These are phyloP conservation scores for Solanum pinnatisectum DNA, from an alignment of 257 asterid species.

Conservation along the genomic window DNA sequence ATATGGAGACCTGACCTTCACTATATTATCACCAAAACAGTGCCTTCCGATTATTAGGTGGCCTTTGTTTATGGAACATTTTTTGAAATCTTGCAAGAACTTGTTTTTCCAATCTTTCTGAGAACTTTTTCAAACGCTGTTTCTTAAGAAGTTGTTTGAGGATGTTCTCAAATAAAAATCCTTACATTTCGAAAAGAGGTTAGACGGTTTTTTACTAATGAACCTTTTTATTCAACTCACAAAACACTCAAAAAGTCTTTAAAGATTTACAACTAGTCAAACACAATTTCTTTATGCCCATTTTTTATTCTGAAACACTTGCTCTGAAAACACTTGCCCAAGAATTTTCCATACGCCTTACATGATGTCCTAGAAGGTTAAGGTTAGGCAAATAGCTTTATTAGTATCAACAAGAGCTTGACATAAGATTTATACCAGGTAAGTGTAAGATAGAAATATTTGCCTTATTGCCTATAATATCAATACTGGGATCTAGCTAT, in stretches of 20 bases:
- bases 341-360: neutral
- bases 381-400: neutral
- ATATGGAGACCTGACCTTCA: neutral
- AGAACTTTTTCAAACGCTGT: neutral
- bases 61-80: neutral
- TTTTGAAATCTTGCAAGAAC: neutral
- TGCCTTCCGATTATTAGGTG: neutral
- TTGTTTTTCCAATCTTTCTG: neutral
- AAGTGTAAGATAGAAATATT: neutral
- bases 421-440: neutral
- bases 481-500: neutral
- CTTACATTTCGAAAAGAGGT: neutral
- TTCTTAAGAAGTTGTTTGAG: neutral
- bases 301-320: neutral
- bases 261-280: neutral
- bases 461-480: neutral
- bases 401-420: neutral
- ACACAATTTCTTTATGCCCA: neutral
- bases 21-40: neutral
- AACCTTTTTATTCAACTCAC: neutral
- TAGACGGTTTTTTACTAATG: neutral
- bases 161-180: neutral
- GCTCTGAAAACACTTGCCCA: neutral
- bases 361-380: neutral
- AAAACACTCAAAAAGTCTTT: neutral